phyloP scores from a whole-genome alignment of 1,139 yeast genomes.

The Sugiyamaella neomexicana region DNA sequence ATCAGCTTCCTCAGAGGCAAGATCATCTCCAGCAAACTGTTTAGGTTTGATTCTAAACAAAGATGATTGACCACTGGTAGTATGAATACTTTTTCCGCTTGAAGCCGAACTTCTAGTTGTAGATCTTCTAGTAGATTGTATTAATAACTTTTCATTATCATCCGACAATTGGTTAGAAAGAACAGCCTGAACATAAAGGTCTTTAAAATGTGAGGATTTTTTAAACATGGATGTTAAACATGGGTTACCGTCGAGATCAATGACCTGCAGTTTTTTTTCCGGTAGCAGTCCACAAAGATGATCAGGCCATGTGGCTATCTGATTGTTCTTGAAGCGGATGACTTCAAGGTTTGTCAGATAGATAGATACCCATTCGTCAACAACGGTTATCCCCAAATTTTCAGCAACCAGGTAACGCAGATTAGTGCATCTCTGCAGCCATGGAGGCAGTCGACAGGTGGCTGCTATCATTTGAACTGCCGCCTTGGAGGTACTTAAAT shows the following conservation, averaged over 20 bases:
- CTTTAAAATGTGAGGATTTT: constrained; percentile 26
- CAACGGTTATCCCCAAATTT: constrained; percentile 30
- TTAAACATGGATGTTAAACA: constrained; percentile 32
- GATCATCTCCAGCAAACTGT: background rate
- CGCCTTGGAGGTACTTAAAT: constrained; percentile 28
- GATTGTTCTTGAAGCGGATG: constrained; percentile 33
- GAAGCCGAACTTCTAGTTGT: constrained; percentile 5
- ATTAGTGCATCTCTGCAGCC: constrained; percentile 33
- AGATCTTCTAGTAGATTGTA: constrained; percentile 1
- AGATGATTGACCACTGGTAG: constrained; percentile 2
- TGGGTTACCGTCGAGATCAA: constrained; percentile 40
- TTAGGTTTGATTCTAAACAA: background rate
- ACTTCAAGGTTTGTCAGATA: constrained; percentile 30
- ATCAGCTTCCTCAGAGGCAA: constrained; percentile 13
- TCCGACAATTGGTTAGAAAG: constrained; percentile 1
- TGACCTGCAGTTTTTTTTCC: constrained; percentile 30
- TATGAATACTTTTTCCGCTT: constrained; percentile 6
- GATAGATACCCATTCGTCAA: constrained; percentile 38
- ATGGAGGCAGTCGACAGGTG: constrained; percentile 37
- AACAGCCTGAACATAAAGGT: constrained; percentile 25
- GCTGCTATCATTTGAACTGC: constrained; percentile 26
- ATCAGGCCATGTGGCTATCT: constrained; percentile 38
- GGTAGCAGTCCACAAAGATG: constrained; percentile 32
- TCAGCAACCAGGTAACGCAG: constrained; percentile 34
- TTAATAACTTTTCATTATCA: constrained; percentile 1